Percentiles rank a stretch among this genome's conserved stretches.
Evolutionary conservation across 2,329 filamentous ascomycete species (phyloP).

Genomic region (Fusarium sp.): DNA sequence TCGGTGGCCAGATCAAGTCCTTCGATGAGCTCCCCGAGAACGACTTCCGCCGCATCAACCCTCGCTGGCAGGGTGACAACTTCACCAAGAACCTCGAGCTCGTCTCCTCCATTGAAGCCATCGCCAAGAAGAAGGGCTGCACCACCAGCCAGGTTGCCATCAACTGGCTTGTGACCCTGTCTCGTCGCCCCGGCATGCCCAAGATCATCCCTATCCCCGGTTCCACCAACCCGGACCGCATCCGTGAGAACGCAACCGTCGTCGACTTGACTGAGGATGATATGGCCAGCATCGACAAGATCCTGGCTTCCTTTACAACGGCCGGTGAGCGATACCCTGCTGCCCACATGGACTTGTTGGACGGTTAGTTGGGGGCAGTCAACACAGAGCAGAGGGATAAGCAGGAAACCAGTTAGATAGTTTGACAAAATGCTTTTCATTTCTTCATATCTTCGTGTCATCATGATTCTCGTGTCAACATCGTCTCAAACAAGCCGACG

Average conservation of each 20-base stretch:
- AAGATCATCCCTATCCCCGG: constrained; percentile 76
- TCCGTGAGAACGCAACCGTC: constrained; percentile 70
- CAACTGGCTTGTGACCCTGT: constrained; percentile 69
- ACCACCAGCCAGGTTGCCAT: constrained; percentile 75
- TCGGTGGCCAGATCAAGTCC: constrained; percentile 67
- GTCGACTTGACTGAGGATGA: constrained; percentile 65
- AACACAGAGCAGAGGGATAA: not conserved
- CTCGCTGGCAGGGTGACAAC: constrained; percentile 72
- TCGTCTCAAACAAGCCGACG: constrained; percentile 50
- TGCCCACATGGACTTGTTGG: constrained; percentile 29
- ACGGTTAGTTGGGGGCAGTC: constrained; percentile 25
- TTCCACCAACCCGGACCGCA: constrained; percentile 65
- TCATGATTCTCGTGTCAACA: constrained; percentile 21
- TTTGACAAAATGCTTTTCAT: constrained; percentile 4
- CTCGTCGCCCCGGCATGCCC: constrained; percentile 64
- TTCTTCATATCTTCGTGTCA: constrained; percentile 21
- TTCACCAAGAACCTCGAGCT: constrained; percentile 74
- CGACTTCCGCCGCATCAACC: constrained; percentile 59
- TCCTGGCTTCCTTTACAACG: constrained; percentile 61
- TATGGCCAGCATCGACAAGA: constrained; percentile 61
- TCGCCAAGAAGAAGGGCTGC: constrained; percentile 71
- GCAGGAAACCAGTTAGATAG: not conserved
- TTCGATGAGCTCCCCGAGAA: constrained; percentile 66
- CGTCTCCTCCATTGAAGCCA: constrained; percentile 64
- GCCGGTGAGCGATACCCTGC: constrained; percentile 63